Conservation (phyloP, 2,329 filamentous ascomycete genomes). For the Ascochyta fabae region DNA sequence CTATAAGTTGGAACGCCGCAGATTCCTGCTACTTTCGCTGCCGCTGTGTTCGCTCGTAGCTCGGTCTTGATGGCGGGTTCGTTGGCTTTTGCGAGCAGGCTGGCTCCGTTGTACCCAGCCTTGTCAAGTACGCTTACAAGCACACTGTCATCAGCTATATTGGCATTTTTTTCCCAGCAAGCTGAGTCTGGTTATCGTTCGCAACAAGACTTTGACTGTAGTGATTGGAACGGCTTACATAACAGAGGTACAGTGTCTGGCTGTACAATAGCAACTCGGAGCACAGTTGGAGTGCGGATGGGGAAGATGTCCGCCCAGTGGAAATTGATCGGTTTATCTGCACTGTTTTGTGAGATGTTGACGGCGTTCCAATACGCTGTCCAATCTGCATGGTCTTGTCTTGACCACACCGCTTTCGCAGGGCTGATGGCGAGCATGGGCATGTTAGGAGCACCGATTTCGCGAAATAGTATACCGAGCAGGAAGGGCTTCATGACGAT, state of each 20-base stretch:
- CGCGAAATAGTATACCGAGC: constrained; percentile 43
- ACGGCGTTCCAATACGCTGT: constrained; percentile 43
- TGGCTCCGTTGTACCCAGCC: constrained; percentile 35
- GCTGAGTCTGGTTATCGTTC: constrained; percentile 34
- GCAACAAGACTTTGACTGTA: background rate
- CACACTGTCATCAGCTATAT: constrained; percentile 37
- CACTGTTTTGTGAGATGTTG: constrained; percentile 33
- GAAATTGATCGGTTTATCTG: constrained; percentile 36
- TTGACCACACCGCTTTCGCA: constrained; percentile 35
- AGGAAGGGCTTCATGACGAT: constrained; percentile 44
- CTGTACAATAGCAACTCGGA: constrained; percentile 40
- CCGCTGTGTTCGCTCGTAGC: constrained; percentile 38
- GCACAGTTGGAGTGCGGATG: constrained; percentile 42
- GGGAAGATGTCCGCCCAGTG: constrained; percentile 42
- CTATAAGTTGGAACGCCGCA: constrained; percentile 46
- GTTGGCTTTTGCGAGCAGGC: constrained; percentile 36
- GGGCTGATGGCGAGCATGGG: constrained; percentile 33
- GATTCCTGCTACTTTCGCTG: constrained; percentile 40
- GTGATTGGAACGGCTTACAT: constrained; percentile 26
- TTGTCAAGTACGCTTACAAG: constrained; percentile 32
- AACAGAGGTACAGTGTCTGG: constrained; percentile 29
- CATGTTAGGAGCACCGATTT: constrained; percentile 45
- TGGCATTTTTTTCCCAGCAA: constrained; percentile 42
- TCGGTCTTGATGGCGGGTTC: constrained; percentile 29
- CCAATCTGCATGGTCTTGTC: constrained; percentile 44